Percentiles rank a stretch among this genome's conserved stretches.
These are phyloP conservation scores for Aphanocladium album DNA, from an alignment of 2,329 filamentous ascomycete species.

Conservation along the genomic window DNA sequence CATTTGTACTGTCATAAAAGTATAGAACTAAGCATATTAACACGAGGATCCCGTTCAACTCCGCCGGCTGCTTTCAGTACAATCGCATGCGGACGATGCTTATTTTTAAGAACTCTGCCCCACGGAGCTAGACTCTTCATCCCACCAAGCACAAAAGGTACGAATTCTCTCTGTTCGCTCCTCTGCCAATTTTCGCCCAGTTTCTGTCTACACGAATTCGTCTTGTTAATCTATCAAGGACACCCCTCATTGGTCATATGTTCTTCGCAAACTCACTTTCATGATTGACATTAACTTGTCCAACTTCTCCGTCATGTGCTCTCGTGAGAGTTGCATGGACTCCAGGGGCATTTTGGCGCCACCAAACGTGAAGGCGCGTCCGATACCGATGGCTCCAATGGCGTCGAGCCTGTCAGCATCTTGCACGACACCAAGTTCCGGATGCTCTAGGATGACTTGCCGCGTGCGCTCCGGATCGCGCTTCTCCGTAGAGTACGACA, in stretches of 20 bases:
- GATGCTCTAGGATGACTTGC: conserved; percentile 54
- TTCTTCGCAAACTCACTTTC: conserved; percentile 34
- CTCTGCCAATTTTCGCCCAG: conserved; percentile 47
- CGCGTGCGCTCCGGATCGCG: conserved; percentile 55
- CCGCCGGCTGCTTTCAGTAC: too few relatives aligned
- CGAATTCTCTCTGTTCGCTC: conserved; percentile 49
- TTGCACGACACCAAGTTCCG: conserved; percentile 69
- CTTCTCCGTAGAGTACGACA: conserved; percentile 73
- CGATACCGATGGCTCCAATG: conserved; percentile 81
- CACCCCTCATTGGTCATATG: too few relatives aligned
- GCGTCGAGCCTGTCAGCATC: conserved; percentile 89
- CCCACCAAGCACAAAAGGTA: conserved; percentile 54
- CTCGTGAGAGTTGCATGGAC: conserved; percentile 51
- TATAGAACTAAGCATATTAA: too few relatives aligned
- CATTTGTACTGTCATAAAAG: too few relatives aligned
- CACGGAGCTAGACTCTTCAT: conserved; percentile 38
- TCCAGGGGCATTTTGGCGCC: conserved; percentile 58
- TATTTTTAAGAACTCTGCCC: too few relatives aligned
- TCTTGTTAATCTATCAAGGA: not conserved
- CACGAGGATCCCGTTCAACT: not conserved
- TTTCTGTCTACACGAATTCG: conserved; percentile 34
- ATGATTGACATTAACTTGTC: conserved; percentile 59
- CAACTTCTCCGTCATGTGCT: conserved; percentile 74
- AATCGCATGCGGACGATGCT: too few relatives aligned
- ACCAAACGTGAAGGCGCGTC: conserved; percentile 58